Evolutionary conservation across 2,329 filamentous ascomycete species (phyloP).

Genomic region (Trichothecium sympodiale): DNA sequence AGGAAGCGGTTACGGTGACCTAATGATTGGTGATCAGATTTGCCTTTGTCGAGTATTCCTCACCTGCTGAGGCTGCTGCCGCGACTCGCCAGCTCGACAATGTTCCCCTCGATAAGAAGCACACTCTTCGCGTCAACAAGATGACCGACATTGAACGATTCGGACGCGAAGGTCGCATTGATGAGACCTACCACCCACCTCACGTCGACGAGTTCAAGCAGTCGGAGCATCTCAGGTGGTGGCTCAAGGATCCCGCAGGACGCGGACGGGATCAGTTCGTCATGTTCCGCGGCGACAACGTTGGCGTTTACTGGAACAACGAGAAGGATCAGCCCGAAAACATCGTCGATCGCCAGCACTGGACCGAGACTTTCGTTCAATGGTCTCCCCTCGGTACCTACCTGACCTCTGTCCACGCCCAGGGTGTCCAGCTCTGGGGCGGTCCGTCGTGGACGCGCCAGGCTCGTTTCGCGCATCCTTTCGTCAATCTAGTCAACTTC

Average conservation of each 20-base stretch:
- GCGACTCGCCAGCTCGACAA: constrained; percentile 83
- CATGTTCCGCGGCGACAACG: constrained; percentile 84
- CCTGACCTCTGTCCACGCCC: constrained; percentile 86
- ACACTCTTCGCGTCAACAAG: constrained; percentile 94
- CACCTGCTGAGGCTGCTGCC: constrained; percentile 76
- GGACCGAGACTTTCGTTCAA: constrained; percentile 96
- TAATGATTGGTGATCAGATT: constrained; percentile 46
- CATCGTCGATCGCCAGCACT: constrained; percentile 85
- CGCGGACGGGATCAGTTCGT: constrained; percentile 91
- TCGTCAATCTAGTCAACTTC: constrained; percentile 92
- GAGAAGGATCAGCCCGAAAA: constrained; percentile 82
- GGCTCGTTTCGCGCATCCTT: constrained; percentile 88
- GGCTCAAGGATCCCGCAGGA: constrained; percentile 68
- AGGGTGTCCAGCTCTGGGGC: constrained; percentile 96
- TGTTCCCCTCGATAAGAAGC: constrained; percentile 88
- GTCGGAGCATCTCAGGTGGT: constrained; percentile 90
- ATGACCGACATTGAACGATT: constrained; percentile 95
- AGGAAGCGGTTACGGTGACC: background rate
- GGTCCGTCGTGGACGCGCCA: constrained; percentile 81
- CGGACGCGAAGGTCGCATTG: constrained; percentile 83
- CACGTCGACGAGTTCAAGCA: constrained; percentile 76
- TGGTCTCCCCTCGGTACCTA: constrained; percentile 95
- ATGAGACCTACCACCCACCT: constrained; percentile 80
- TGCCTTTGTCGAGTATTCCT: constrained; percentile 93
- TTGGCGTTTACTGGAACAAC: constrained; percentile 97